Evolutionary conservation across 768 basidiomycete genomes (phyloP).

Genomic region (Amanita polypyramis): DNA sequence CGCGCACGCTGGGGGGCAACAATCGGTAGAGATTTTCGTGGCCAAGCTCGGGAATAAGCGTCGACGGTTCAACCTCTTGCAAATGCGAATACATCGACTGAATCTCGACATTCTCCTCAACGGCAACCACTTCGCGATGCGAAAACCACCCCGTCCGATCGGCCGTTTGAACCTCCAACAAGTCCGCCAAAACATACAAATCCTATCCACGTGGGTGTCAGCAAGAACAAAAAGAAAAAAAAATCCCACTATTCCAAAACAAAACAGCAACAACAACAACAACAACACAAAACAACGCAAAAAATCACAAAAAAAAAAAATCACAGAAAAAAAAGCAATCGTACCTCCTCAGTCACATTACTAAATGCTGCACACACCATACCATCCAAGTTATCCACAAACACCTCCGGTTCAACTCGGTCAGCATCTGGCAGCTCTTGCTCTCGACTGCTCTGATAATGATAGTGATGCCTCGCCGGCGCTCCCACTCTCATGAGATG

Average conservation of each 20-base stretch:
- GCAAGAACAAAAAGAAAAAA: background rate
- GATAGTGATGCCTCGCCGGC: slow-evolving; percentile 22
- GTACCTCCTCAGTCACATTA: slow-evolving; percentile 71
- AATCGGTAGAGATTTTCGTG: slow-evolving; percentile 67
- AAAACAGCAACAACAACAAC: too few species aligned
- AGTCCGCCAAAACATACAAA: slow-evolving; percentile 64
- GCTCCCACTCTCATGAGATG: slow-evolving; percentile 13
- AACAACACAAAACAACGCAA: too few species aligned
- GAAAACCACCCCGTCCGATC: slow-evolving; percentile 78
- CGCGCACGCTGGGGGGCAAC: slow-evolving; percentile 65
- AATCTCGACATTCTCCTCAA: slow-evolving; percentile 62
- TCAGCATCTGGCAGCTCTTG: slow-evolving; percentile 55
- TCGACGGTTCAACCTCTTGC: slow-evolving; percentile 61
- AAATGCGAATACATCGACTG: slow-evolving; percentile 71
- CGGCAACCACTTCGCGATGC: slow-evolving; percentile 37
- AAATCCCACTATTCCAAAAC: too few species aligned
- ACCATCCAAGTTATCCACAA: slow-evolving; percentile 70
- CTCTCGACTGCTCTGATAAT: slow-evolving; percentile 31
- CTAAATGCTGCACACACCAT: slow-evolving; percentile 69
- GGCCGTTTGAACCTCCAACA: slow-evolving; percentile 71
- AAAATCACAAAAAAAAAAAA: slow-evolving; percentile 6
- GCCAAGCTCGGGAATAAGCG: slow-evolving; percentile 56
- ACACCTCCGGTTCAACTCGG: slow-evolving; percentile 49
- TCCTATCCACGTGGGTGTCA: slow-evolving; percentile 35
- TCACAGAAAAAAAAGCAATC: slow-evolving; percentile 8